phyloP scores from a whole-genome alignment of 78 protist genomes.

The slime mould (Dictyostelium discoideum) region dicty_2.7 NC_007088.5:3089501-3090000 shows the following conservation, averaged over 20 bases:
- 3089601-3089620: constrained; percentile 46
- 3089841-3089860: constrained; percentile 63
- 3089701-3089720: not conserved
- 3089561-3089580: too few species aligned
- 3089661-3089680: constrained; percentile 11
- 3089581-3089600: too few species aligned
- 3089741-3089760: not conserved
- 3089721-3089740: not conserved
- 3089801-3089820: constrained; percentile 24
- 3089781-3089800: not conserved
- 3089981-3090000: too few species aligned
- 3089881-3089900: constrained; percentile 60
- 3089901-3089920: not conserved
- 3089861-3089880: constrained; percentile 54
- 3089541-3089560: too few species aligned
- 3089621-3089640: constrained; percentile 2
- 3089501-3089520: constrained; percentile 11
- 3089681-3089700: constrained; percentile 18
- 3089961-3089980: not conserved
- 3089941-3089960: not conserved
- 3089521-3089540: constrained; percentile 32
- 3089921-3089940: not conserved
- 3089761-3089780: not conserved
- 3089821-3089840: constrained; percentile 49
- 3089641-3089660: constrained; percentile 1